These are phyloP conservation scores for Aspergillus sp. DNA, from an alignment of 2,329 filamentous ascomycete species.

Conservation along the genomic window DNA sequence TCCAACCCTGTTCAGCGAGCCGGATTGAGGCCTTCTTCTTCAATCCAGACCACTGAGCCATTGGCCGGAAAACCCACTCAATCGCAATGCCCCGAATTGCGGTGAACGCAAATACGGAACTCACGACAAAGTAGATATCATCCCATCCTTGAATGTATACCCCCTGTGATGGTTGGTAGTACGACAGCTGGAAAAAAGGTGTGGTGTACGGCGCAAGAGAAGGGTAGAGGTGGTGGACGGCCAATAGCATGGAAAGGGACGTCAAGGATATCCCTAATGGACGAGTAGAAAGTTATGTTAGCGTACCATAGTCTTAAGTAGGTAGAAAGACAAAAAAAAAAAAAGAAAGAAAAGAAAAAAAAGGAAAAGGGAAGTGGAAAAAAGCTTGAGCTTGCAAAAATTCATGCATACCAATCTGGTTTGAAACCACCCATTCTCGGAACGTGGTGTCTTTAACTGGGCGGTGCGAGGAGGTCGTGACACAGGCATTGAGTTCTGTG, in stretches of 20 bases:
- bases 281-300: background rate
- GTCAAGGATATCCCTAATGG: slow-evolving; percentile 76
- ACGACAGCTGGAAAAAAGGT: slow-evolving; percentile 85
- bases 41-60: slow-evolving; percentile 72
- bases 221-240: slow-evolving; percentile 80
- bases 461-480: slow-evolving; percentile 33
- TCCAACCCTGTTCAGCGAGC: slow-evolving; percentile 93
- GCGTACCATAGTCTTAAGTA: background rate
- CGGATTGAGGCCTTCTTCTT: slow-evolving; percentile 75
- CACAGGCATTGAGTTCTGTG: slow-evolving; percentile 42
- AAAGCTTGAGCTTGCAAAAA: background rate
- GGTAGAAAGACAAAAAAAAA: background rate
- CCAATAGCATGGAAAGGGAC: slow-evolving; percentile 76
- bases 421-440: slow-evolving; percentile 67
- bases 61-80: slow-evolving; percentile 80
- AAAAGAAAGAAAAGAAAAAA: background rate
- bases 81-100: slow-evolving; percentile 80
- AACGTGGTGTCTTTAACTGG: slow-evolving; percentile 41
- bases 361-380: background rate
- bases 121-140: slow-evolving; percentile 74
- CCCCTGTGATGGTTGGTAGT: slow-evolving; percentile 69
- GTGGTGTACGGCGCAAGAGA: slow-evolving; percentile 74
- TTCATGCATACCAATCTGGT: slow-evolving; percentile 70
- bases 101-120: slow-evolving; percentile 82
- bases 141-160: slow-evolving; percentile 75